Percentiles rank a stretch among this genome's conserved stretches.
phyloP scores from a whole-genome alignment of 2,329 filamentous ascomycete genomes.

The Aspergillus sp. region DNA sequence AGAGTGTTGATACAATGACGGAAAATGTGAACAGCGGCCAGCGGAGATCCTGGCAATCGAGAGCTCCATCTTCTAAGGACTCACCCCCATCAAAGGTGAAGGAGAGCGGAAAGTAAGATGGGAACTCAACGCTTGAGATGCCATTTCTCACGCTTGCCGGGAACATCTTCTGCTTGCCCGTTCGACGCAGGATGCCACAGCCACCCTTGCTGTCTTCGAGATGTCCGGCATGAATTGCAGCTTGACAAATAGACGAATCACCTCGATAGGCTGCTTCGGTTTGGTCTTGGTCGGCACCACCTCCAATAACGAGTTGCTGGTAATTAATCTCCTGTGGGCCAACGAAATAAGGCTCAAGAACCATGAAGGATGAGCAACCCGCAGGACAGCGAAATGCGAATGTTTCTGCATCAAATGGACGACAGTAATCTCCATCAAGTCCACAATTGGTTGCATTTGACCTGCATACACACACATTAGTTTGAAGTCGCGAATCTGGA shows the following conservation, averaged over 20 bases:
- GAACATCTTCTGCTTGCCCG: conserved; percentile 53
- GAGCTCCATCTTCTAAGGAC: conserved; percentile 2
- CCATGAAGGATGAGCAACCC: conserved; percentile 52
- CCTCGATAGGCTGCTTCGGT: conserved; percentile 53
- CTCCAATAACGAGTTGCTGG: conserved; percentile 55
- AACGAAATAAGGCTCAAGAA: conserved; percentile 58
- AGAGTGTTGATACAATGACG: conserved; percentile 52
- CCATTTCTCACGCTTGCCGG: conserved; percentile 47
- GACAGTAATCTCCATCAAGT: conserved; percentile 56
- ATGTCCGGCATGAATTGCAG: conserved; percentile 60
- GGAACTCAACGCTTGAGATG: conserved; percentile 54
- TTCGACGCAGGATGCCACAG: conserved; percentile 55
- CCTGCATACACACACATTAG: conserved; percentile 17
- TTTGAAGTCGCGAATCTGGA: conserved; percentile 29
- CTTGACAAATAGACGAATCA: conserved; percentile 61
- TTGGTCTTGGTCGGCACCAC: conserved; percentile 42
- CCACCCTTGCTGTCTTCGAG: conserved; percentile 55
- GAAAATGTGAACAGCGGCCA: conserved; percentile 59
- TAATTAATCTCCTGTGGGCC: conserved; percentile 57
- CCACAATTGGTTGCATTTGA: conserved; percentile 49
- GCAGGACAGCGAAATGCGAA: conserved; percentile 61
- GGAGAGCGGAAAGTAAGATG: conserved; percentile 58
- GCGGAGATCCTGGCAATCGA: conserved; percentile 55
- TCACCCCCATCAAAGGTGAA: conserved; percentile 52
- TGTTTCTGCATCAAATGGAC: conserved; percentile 54